Evolutionary conservation across 1,284 basidiomycete species (phyloP), one percentile per base, ranked within the genome.

Genomic region (Apiotrichum laibachii): DNA sequence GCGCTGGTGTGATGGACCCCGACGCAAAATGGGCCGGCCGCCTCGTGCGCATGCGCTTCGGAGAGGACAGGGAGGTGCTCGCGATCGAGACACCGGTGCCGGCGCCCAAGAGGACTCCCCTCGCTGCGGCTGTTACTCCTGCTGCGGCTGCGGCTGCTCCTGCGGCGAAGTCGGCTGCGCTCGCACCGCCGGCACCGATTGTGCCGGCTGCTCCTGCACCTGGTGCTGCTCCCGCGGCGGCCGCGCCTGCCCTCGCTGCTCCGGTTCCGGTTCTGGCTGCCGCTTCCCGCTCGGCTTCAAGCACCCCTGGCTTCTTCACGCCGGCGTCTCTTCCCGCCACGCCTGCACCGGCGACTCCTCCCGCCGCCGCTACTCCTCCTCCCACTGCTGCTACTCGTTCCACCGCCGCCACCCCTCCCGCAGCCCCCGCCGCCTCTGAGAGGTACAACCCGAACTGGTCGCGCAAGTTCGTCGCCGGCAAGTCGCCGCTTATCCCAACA

Each of bases 401-500:
- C 15, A 26, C 42, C 19, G 15, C 43, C 0, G 47, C 60, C 1
- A 21, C 48, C 10, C 15, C 57, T 18, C 12, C 19, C 42, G 2
- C 19, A 19, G 49, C 53, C 31, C 16, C 60, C 12, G 15, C 54
- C 3, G 15, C 50, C 4, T 57, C 50, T n/a, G 34, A 49, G 48
- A 67, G 63, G 1, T 73, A 61, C 67, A 74, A 77, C 56, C 72
- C 72, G 13, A 59, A 56, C 19, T 81, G 79, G 78, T 80, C 79
- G 6, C 74, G 80, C 52, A 78, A 77, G 58, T 80, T 76, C 68
- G 63, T 81, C 18, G 68, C 70, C 5, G 80, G 74, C 33, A 79
- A 79, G 63, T 73, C 80, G 1, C 75, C 79, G 0, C 67, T 81
- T 33, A 79, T 77, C 58, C 77, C 80, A 0, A 72, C 77, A 4